A percentile compares a stretch with the other conserved stretches of the same genome.
Evolutionary conservation across 2,329 filamentous ascomycete species (phyloP).

Genomic region (Exutisphaerella laricina): DNA sequence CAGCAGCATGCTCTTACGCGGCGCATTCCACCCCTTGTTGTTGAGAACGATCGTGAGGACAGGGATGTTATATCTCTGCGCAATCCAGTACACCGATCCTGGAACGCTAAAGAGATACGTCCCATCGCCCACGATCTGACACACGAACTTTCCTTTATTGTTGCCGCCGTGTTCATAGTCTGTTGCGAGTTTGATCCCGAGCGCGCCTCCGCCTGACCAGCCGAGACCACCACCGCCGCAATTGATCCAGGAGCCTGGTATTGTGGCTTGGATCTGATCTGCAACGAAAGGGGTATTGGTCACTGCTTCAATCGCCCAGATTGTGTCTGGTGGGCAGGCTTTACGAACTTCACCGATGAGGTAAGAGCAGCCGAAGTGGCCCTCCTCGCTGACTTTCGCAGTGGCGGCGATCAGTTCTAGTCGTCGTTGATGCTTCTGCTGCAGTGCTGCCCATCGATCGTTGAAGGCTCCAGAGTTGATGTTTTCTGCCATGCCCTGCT

Average conservation of each 20-base stretch:
- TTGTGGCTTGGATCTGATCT: slow-evolving; percentile 63
- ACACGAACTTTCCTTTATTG: slow-evolving; percentile 51
- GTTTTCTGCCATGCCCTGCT: slow-evolving; percentile 40
- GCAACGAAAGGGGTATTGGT: slow-evolving; percentile 63
- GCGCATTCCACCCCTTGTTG: slow-evolving; percentile 68
- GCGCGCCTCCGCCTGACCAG: slow-evolving; percentile 69
- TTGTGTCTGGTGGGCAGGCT: slow-evolving; percentile 57
- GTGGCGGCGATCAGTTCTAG: slow-evolving; percentile 55
- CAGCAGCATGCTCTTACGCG: slow-evolving; percentile 54
- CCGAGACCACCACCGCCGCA: slow-evolving; percentile 75
- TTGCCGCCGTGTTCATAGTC: slow-evolving; percentile 47
- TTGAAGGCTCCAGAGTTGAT: slow-evolving; percentile 29
- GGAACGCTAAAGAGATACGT: slow-evolving; percentile 63
- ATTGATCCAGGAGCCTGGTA: slow-evolving; percentile 72
- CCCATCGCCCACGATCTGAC: slow-evolving; percentile 62
- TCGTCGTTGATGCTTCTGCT: slow-evolving; percentile 53
- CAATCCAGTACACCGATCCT: slow-evolving; percentile 63
- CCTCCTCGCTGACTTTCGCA: slow-evolving; percentile 56
- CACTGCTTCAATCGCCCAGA: slow-evolving; percentile 73
- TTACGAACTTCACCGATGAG: slow-evolving; percentile 52
- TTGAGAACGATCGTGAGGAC: slow-evolving; percentile 63
- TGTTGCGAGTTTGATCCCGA: slow-evolving; percentile 70
- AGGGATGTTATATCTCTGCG: slow-evolving; percentile 59
- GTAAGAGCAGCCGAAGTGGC: slow-evolving; percentile 57
- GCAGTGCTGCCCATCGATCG: slow-evolving; percentile 51